Percentiles rank a stretch among this genome's conserved stretches.
These are phyloP conservation scores for Geum urbanum DNA, from an alignment of 306 rosid genomes.

Conservation along the genomic window DNA sequence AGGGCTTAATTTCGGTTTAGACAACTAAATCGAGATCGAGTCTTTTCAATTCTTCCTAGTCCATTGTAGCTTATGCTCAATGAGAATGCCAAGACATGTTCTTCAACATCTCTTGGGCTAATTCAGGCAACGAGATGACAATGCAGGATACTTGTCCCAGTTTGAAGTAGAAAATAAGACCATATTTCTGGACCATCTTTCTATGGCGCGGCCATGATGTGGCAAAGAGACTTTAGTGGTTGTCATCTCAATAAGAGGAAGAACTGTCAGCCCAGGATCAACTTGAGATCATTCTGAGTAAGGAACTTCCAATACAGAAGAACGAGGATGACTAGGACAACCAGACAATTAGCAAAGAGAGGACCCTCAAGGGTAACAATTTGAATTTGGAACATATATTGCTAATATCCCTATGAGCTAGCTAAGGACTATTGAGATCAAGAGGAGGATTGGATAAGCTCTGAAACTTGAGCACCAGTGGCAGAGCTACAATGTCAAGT, in stretches of 20 bases:
- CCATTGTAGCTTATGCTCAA: constrained; percentile 6
- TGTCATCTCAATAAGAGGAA: constrained; percentile 2
- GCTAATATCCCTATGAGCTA: too few species aligned
- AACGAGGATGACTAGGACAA: background rate
- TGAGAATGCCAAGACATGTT: constrained; percentile 30
- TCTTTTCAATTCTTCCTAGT: too few species aligned
- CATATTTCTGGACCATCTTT: constrained; percentile 28
- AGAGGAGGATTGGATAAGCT: too few species aligned
- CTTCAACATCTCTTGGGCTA: constrained; percentile 33
- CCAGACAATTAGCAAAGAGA: background rate
- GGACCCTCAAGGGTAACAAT: background rate
- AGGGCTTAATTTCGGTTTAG: too few species aligned
- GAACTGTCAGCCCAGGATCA: background rate
- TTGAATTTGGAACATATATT: background rate
- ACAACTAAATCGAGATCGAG: too few species aligned
- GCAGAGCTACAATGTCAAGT: background rate
- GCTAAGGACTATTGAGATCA: background rate
- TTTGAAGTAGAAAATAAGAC: constrained; percentile 41
- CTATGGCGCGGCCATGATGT: background rate
- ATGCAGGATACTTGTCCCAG: constrained; percentile 32
- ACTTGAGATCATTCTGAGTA: background rate
- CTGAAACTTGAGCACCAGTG: background rate
- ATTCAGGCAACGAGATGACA: constrained; percentile 33
- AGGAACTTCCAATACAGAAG: background rate
- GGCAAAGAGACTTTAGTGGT: background rate